Percentiles rank a stretch among this genome's conserved stretches.
These are phyloP conservation scores for Wickerhamomyces bisporus DNA, from an alignment of 805 yeast genomes.

Conservation along the genomic window DNA sequence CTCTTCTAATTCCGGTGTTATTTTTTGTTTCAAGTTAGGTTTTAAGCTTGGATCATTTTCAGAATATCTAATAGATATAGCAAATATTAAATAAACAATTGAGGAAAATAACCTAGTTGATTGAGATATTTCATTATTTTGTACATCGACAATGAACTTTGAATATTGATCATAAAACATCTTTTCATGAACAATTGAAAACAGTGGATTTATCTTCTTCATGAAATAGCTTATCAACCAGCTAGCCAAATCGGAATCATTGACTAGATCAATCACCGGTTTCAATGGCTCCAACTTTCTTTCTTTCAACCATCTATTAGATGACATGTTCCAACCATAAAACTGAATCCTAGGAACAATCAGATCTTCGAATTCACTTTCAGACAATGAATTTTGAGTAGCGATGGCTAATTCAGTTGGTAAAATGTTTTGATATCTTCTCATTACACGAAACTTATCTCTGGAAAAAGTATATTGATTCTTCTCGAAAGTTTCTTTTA, in stretches of 20 bases:
- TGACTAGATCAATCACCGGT: constrained; percentile 15
- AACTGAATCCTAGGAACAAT: constrained; percentile 51
- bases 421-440: constrained; percentile 41
- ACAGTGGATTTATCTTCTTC: constrained; percentile 46
- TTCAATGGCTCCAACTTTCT: constrained; percentile 25
- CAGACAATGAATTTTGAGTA: constrained; percentile 29
- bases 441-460: constrained; percentile 42
- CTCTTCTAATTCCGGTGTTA: constrained; percentile 32
- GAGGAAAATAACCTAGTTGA: constrained; percentile 47
- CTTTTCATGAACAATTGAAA: constrained; percentile 46
- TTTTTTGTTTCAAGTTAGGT: constrained; percentile 12
- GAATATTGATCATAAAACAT: constrained; percentile 47
- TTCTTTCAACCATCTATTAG: constrained; percentile 44
- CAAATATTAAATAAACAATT: constrained; percentile 42
- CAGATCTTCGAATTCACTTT: constrained; percentile 28
- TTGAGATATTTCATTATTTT: constrained; percentile 22
- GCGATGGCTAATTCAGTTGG: constrained; percentile 34
- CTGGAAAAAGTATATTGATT: constrained; percentile 27
- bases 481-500: constrained; percentile 16
- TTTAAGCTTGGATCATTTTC: constrained; percentile 29
- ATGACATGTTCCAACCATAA: constrained; percentile 66
- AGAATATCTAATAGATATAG: constrained; percentile 45
- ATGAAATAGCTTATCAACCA: constrained; percentile 37
- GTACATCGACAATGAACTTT: constrained; percentile 28
- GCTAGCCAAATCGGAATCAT: constrained; percentile 26